These are phyloP conservation scores for Cystobasidium ongulense DNA, from an alignment of 768 basidiomycete species.

Conservation along the genomic window DNA sequence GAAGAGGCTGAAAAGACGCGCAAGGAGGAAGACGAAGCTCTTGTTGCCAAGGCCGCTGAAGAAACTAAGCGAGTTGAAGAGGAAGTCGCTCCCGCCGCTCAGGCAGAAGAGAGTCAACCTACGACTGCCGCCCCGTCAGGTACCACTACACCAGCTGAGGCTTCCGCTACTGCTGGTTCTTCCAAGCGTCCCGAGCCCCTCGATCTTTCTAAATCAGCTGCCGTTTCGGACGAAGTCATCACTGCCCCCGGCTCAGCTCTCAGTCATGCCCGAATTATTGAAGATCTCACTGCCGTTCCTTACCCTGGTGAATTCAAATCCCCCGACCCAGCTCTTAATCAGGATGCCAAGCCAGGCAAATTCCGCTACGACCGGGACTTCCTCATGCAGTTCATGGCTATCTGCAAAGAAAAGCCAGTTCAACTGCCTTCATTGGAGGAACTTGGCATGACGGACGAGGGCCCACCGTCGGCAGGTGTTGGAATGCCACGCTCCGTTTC, in stretches of 20 bases:
- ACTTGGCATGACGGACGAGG: constrained; percentile 68
- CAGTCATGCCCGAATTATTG: constrained; percentile 73
- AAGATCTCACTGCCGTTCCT: constrained; percentile 63
- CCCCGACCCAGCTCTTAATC: constrained; percentile 75
- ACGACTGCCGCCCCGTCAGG: constrained; percentile 37
- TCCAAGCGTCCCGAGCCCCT: constrained; percentile 27
- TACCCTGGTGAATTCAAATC: constrained; percentile 79
- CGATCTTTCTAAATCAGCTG: constrained; percentile 3
- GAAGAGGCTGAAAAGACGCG: constrained; percentile 38
- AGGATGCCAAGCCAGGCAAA: constrained; percentile 73
- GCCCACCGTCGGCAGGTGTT: constrained; percentile 28
- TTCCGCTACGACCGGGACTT: constrained; percentile 98
- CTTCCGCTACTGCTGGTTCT: constrained; percentile 39
- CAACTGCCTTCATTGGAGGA: constrained; percentile 78
- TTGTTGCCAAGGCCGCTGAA: constrained; percentile 37
- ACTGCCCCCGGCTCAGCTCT: constrained; percentile 47
- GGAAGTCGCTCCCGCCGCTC: constrained; percentile 39
- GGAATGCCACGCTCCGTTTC: constrained; percentile 36
- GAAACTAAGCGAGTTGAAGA: constrained; percentile 42
- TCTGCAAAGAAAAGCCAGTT: constrained; percentile 93
- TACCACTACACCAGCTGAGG: constrained; percentile 35
- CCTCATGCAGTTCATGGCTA: constrained; percentile 86
- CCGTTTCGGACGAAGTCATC: constrained; percentile 28
- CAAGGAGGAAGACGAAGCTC: constrained; percentile 43
- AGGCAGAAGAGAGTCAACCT: constrained; percentile 37